Evolutionary conservation across 257 asterid species (phyloP).

Genomic region (Capsicum baccatum): DNA sequence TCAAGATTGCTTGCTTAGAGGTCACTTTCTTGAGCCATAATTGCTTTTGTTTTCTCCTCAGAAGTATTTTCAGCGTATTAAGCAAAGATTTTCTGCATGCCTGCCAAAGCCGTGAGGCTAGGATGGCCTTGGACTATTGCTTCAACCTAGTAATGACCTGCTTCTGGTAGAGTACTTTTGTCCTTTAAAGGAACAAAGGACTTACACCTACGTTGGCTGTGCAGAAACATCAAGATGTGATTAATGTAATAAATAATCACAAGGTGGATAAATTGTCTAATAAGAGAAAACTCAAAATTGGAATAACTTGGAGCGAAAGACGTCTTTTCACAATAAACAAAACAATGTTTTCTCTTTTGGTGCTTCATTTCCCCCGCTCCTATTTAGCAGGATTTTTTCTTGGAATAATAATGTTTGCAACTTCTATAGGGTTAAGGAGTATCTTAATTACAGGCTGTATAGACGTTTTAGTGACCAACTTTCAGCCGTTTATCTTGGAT

Average conservation of each 20-base stretch:
- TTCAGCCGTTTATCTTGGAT: neutral
- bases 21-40: slow-evolving; percentile 45
- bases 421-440: neutral
- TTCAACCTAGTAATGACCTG: slow-evolving; percentile 5
- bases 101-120: neutral
- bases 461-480: neutral
- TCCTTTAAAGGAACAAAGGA: slow-evolving; percentile 17
- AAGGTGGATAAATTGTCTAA: neutral
- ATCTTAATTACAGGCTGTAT: neutral
- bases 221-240: neutral
- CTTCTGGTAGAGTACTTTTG: slow-evolving; percentile 10
- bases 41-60: slow-evolving; percentile 8
- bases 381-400: neutral
- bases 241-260: neutral
- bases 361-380: neutral
- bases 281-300: neutral
- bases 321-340: neutral
- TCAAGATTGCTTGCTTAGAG: slow-evolving; percentile 94
- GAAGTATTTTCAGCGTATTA: neutral
- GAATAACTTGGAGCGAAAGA: neutral
- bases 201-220: neutral
- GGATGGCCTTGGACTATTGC: neutral
- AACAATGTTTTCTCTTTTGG: neutral
- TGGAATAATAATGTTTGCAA: neutral
- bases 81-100: slow-evolving; percentile 8